Evolutionary conservation across 2,329 filamentous ascomycete species (phyloP).

Genomic region (Fusarium duplospermum): DNA sequence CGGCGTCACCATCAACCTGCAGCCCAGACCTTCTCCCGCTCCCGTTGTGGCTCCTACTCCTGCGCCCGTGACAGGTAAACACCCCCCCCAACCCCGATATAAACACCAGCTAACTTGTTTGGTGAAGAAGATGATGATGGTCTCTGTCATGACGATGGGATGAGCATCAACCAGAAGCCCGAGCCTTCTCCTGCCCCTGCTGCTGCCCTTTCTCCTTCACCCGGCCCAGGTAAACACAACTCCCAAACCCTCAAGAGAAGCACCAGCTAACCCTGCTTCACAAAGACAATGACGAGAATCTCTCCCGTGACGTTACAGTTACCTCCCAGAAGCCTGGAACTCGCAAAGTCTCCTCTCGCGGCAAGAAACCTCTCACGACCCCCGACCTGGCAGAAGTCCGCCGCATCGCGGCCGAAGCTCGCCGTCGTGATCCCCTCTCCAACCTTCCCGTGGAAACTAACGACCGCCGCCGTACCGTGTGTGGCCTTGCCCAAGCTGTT

Average conservation of each 20-base stretch:
- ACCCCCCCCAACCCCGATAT: background rate
- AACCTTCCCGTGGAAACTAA: background rate
- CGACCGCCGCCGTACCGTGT: background rate
- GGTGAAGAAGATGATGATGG: background rate
- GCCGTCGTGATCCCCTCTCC: background rate
- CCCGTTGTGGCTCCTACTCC: background rate
- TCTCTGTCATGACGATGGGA: background rate
- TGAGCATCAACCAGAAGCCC: background rate
- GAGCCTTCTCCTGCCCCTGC: background rate
- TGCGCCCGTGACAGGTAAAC: background rate
- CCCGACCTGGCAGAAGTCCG: background rate
- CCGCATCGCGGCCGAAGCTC: background rate
- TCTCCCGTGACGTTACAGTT: background rate
- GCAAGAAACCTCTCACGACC: background rate
- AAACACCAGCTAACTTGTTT: background rate
- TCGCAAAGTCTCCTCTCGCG: background rate
- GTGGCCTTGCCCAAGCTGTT: background rate
- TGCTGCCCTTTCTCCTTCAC: no score
- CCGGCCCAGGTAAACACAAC: background rate
- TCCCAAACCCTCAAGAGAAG: background rate
- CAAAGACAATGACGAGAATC: background rate
- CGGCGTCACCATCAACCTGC: background rate
- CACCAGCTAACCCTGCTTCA: background rate
- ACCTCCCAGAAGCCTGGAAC: no score
- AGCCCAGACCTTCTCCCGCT: background rate